A percentile compares a stretch with the other conserved stretches of the same genome.
Conservation (phyloP, 2,329 filamentous ascomycete genomes). For the Sphaerostilbella broomeana region DNA sequence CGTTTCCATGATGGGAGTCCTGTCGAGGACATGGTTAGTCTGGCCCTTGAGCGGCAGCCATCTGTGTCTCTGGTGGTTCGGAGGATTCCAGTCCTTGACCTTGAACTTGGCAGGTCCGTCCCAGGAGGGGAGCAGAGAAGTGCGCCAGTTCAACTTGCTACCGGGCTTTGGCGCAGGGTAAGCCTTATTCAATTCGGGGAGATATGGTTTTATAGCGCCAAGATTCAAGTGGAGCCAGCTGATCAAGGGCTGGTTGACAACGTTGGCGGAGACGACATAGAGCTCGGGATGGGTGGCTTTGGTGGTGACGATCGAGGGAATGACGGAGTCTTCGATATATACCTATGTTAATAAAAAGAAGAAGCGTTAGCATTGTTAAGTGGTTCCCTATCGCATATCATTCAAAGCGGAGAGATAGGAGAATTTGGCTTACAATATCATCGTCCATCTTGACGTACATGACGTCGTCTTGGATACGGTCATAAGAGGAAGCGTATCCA, state of each 20-base stretch:
- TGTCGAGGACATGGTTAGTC: conserved; percentile 32
- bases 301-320: conserved; percentile 47
- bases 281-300: conserved; percentile 44
- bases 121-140: conserved; percentile 32
- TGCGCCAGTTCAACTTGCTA: conserved; percentile 30
- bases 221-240: conserved; percentile 48
- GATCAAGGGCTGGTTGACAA: conserved; percentile 50
- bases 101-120: conserved; percentile 24
- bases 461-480: conserved; percentile 40
- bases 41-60: conserved; percentile 39
- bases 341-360: too few species aligned
- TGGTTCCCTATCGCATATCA: neutral
- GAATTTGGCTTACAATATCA: conserved; percentile 33
- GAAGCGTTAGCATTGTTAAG: neutral
- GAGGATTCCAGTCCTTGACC: conserved; percentile 25
- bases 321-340: conserved; percentile 33
- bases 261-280: conserved; percentile 47
- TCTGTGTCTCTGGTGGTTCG: conserved; percentile 38
- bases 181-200: conserved; percentile 37
- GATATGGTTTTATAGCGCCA: conserved; percentile 45
- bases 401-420: neutral
- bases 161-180: conserved; percentile 21
- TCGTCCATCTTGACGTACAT: conserved; percentile 35
- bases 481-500: conserved; percentile 35
- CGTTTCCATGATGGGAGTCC: conserved; percentile 41